Evolutionary conservation across 257 asterid species (phyloP).

Genomic region (Schizonepeta tenuifolia): DNA sequence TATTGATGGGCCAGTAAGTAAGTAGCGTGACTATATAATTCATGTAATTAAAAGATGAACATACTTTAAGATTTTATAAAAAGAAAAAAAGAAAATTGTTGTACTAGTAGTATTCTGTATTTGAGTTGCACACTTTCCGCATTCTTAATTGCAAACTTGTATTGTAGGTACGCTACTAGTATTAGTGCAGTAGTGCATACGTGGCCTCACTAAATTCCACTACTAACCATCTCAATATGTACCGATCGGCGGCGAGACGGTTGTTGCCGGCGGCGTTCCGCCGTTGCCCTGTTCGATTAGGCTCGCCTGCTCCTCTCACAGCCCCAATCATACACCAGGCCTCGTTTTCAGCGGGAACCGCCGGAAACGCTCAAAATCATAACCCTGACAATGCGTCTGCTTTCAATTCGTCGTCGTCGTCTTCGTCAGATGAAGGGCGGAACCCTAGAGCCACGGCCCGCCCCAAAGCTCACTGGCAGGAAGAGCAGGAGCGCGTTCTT

Average conservation of each 20-base stretch:
- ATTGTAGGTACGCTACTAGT: background rate
- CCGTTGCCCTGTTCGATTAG: constrained; percentile 12
- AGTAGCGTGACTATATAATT: too few species aligned
- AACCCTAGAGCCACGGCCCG: constrained; percentile 41
- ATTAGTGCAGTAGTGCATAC: too few species aligned
- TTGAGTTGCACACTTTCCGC: background rate
- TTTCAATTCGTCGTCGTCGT: constrained; percentile 36
- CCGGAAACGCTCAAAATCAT: constrained; percentile 43
- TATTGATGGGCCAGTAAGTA: too few species aligned
- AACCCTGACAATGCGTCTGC: constrained; percentile 40
- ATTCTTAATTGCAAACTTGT: background rate
- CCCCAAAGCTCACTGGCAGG: constrained; percentile 65
- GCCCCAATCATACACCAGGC: constrained; percentile 21
- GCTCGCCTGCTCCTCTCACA: constrained; percentile 28
- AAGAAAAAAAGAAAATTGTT: too few species aligned
- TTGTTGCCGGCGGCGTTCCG: constrained; percentile 41
- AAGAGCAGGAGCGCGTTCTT: constrained; percentile 81
- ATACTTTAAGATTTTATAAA: too few species aligned
- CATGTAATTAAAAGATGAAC: too few species aligned
- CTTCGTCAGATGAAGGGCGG: constrained; percentile 37
- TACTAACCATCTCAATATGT: constrained; percentile 40
- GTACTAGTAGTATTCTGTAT: too few species aligned
- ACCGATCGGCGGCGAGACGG: constrained; percentile 66
- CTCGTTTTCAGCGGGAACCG: constrained; percentile 47
- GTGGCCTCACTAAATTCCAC: constrained; percentile 28